Conservation (phyloP, 2,329 filamentous ascomycete species). For the Verticillium longisporum region DNA sequence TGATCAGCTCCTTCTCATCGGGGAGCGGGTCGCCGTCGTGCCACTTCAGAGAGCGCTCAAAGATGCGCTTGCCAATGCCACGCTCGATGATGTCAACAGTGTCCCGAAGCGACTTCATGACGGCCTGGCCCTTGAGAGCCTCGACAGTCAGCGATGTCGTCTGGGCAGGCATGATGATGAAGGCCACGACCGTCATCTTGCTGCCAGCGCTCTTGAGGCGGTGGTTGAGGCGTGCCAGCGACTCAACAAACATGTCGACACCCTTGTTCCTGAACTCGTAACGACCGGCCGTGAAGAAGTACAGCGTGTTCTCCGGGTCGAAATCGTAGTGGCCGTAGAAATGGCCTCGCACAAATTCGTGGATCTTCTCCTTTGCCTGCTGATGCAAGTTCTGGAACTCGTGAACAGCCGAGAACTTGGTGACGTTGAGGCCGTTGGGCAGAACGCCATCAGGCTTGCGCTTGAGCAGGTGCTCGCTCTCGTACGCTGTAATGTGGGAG, state of each 20-base stretch:
- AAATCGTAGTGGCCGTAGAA: slow-evolving; percentile 99
- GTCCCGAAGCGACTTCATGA: slow-evolving; percentile 92
- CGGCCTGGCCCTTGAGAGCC: slow-evolving; percentile 91
- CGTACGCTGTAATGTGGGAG: slow-evolving; percentile 96
- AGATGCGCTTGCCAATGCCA: slow-evolving; percentile 87
- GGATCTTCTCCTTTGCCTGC: slow-evolving; percentile 94
- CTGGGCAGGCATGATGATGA: slow-evolving; percentile 98
- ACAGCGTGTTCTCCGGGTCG: slow-evolving; percentile 91
- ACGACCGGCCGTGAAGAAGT: slow-evolving; percentile 93
- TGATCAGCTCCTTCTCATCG: slow-evolving; percentile 94
- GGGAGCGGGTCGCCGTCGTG: slow-evolving; percentile 89
- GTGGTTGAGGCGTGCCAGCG: slow-evolving; percentile 89
- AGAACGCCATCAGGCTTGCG: slow-evolving; percentile 94
- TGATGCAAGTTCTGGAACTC: slow-evolving; percentile 98
- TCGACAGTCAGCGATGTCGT: slow-evolving; percentile 93
- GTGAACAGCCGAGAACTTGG: slow-evolving; percentile 96
- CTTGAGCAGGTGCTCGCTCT: slow-evolving; percentile 95
- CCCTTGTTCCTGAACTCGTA: slow-evolving; percentile 99
- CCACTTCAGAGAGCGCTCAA: slow-evolving; percentile 91
- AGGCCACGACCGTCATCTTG: slow-evolving; percentile 91
- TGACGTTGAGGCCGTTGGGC: slow-evolving; percentile 95
- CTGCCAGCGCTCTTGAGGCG: slow-evolving; percentile 77
- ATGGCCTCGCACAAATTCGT: slow-evolving; percentile 95
- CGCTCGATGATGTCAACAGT: slow-evolving; percentile 89
- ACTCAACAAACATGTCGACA: slow-evolving; percentile 99